Base-by-base conservation (phyloP, 1,284 basidiomycete species). In the Ceratobasidium theobromae region DNA sequence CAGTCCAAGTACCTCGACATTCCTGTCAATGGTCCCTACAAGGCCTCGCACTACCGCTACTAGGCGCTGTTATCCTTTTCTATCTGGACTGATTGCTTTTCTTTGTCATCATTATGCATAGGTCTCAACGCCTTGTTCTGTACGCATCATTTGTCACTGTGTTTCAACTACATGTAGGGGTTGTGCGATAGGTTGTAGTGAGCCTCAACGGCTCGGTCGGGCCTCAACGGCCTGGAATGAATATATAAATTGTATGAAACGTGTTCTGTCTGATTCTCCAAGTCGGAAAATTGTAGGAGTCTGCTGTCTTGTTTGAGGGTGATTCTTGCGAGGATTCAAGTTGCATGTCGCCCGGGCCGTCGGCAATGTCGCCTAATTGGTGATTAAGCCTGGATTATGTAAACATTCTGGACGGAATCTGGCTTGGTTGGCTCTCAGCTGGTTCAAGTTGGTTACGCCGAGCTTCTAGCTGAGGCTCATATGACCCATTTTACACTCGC, bases 1-100 rank as follows among this genome's bases (percentile, higher is more conserved):
- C 96, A 99, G 82, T 86, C 93, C 74, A 82, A 84, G 68, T 99
- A 99, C 85, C 87, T 99, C 72, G 95, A 95, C 79, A 86, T 98
- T 70, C 92, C 93, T 70, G 79, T 86, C 75, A 79, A 85, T 70
- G 95, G 96, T 67, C 95, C 96, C 60, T 98, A 95, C 90, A 99
- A 96, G 85, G 85, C 91, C 71, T 79, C 79, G 71, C 87, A 91
- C 82, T 91, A 91, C 84, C 83, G 87, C 78, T 86, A 80, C 77
- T 83, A 77, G 73, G 72, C 73, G 74, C 16, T 30, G 54, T 46
- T 52, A 12, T 38, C 48, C 28, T 27, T 23, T 40, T n/a, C 33
- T 45, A 43, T 67, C 41, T 54, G 35, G 67, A 30, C 58, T 64
- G 52, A 67, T 53, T 38, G 27, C 60, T 21, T 2, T 4, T 52